Base-by-base conservation (phyloP, 495 filamentous ascomycete genomes). In the Xylaria sp. region DNA sequence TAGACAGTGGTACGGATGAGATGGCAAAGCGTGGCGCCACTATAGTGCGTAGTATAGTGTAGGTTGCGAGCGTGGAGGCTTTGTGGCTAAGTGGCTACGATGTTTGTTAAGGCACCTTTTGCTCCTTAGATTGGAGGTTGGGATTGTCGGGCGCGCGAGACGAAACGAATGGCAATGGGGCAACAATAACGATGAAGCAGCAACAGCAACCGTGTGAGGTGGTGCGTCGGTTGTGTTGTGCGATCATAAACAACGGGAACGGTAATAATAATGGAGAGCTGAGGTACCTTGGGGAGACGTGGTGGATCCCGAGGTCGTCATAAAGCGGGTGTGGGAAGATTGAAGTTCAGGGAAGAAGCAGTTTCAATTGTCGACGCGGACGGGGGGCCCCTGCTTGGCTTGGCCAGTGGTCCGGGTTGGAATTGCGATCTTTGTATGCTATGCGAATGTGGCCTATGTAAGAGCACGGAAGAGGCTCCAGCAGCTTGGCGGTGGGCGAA, bases 111-210 rank as follows among this genome's bases (percentile, higher is more conserved):
- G n/a, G 21, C 55, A 19, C 37, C 43, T 46, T 14, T 40, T 40
- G 19, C 37, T 41, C n/a, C 11, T 11, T 21, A 48, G 62, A 59
- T 35, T 43, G 65, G 65, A 26, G 5, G 52, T 26, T 68, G n/a
- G 5, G 17, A 26, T 46, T 29, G 24, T 58, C 37, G 37, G 21
- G 46, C 9, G 68, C 58, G 58, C 58, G 68, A 55, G 37, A 55
- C 55, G 58, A 70, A 70, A 70, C 68, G 24, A 63, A 63, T 26
- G 55, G 24, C 33, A 24, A 63, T 44, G 43, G 66, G 33, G 35
- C 55, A 43, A 62, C 21, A 31, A 53, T 55, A 63, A 70, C 59
- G 46, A 63, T 69, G 67, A 53, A 69, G 67, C 55, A 52, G 67
- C 67, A 52, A 14, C 24, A 7, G 35, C 35, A 29, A 3, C 19